phyloP scores from a whole-genome alignment of 2,329 filamentous ascomycete species.

The Didymella segeticola region DNA sequence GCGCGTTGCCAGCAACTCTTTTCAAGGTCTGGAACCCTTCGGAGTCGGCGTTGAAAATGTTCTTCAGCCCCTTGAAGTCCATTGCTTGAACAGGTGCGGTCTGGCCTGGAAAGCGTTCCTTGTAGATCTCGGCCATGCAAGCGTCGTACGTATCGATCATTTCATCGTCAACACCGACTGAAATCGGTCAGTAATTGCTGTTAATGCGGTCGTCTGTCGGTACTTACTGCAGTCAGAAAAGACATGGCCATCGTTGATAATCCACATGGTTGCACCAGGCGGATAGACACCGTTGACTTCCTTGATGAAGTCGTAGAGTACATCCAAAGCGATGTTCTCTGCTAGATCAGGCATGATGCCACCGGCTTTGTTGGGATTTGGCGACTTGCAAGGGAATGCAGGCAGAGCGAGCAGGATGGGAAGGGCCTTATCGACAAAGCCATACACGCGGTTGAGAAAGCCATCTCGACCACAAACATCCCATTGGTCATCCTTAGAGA shows the following conservation, averaged over 20 bases:
- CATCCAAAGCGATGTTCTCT: constrained; percentile 52
- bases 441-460: constrained; percentile 37
- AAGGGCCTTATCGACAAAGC: constrained; percentile 35
- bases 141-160: constrained; percentile 51
- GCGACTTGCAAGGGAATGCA: constrained; percentile 69
- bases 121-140: constrained; percentile 50
- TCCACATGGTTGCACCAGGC: constrained; percentile 52
- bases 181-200: constrained; percentile 9
- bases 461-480: constrained; percentile 27
- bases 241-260: constrained; percentile 55
- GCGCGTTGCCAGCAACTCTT: constrained; percentile 25
- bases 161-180: constrained; percentile 54
- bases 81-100: constrained; percentile 31
- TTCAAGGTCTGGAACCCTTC: constrained; percentile 32
- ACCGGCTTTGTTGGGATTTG: constrained; percentile 63
- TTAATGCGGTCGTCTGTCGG: background rate
- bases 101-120: constrained; percentile 29
- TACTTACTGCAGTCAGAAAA: constrained; percentile 51
- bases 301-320: constrained; percentile 51
- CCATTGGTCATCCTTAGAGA: constrained; percentile 40
- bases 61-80: constrained; percentile 38
- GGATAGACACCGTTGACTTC: constrained; percentile 50
- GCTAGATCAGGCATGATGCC: constrained; percentile 54
- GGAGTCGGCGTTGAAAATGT: constrained; percentile 37
- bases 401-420: constrained; percentile 53